Evolutionary conservation across 2,329 filamentous ascomycete genomes (phyloP).

Genomic region (Cryphonectria japonica): DNA sequence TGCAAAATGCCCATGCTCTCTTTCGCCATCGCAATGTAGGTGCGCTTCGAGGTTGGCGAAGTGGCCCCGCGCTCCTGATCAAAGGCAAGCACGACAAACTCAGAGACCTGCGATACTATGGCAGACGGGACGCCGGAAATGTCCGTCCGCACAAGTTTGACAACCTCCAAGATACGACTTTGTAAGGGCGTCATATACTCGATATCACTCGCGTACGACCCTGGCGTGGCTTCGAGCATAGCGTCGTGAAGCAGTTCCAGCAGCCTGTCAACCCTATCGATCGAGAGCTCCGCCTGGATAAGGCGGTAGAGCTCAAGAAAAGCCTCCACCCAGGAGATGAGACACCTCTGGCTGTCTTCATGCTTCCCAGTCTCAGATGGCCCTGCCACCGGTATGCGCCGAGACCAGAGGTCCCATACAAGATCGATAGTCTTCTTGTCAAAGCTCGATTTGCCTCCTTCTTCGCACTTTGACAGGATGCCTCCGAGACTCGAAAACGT

Average conservation of each 20-base stretch:
- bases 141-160: constrained; percentile 70
- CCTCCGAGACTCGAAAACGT: constrained; percentile 69
- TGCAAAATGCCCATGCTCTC: constrained; percentile 74
- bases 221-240: constrained; percentile 69
- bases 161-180: constrained; percentile 66
- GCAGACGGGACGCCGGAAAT: constrained; percentile 66
- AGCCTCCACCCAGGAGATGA: constrained; percentile 81
- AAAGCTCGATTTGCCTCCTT: constrained; percentile 48
- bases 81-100: constrained; percentile 74
- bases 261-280: constrained; percentile 67
- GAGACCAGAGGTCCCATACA: constrained; percentile 73
- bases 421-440: constrained; percentile 59
- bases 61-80: constrained; percentile 39
- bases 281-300: constrained; percentile 65
- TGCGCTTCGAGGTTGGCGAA: constrained; percentile 60
- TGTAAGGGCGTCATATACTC: constrained; percentile 77
- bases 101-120: constrained; percentile 70
- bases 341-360: constrained; percentile 75
- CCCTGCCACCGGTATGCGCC: constrained; percentile 60
- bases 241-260: constrained; percentile 72
- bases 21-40: constrained; percentile 89
- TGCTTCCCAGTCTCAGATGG: constrained; percentile 48
- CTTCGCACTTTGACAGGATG: constrained; percentile 59
- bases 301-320: constrained; percentile 80
- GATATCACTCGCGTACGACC: constrained; percentile 71